Conservation (phyloP, 2,329 filamentous ascomycete genomes). For the Aspergillus sp. region DNA sequence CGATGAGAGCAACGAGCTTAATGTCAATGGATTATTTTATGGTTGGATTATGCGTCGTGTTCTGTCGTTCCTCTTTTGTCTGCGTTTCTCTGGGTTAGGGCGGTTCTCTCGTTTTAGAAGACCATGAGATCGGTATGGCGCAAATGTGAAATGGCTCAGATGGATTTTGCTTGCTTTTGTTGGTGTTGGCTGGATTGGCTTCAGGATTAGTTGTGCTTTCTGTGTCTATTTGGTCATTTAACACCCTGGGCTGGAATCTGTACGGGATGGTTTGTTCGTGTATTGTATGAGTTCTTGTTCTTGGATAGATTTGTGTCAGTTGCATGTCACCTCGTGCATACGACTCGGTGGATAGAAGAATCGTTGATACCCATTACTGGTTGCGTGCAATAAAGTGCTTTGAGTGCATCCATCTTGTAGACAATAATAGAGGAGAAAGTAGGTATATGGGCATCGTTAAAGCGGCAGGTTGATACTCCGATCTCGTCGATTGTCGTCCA, state of each 20-base stretch:
- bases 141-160: not conserved
- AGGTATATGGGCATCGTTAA: not conserved
- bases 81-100: not conserved
- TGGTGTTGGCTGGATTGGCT: not conserved
- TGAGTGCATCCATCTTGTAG: no score
- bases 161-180: not conserved
- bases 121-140: not conserved
- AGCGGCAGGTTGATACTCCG: not conserved
- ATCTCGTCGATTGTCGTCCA: not conserved
- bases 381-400: no score
- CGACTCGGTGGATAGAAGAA: no score
- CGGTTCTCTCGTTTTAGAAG: not conserved
- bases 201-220: not conserved
- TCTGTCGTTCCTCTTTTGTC: conserved; percentile 3
- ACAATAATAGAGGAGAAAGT: no score
- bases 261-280: not conserved
- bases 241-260: no score
- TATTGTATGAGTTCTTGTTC: not conserved
- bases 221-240: no score
- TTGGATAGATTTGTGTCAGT: not conserved
- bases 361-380: no score
- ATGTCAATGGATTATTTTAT: conserved; percentile 8
- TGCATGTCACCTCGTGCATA: not conserved
- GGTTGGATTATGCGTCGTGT: not conserved
- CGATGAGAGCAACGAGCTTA: conserved; percentile 12